A percentile compares a stretch with the other conserved stretches of the same genome.
Evolutionary conservation across 305 asterid species (phyloP).

Genomic region (Stenogyne calaminthoides): DNA sequence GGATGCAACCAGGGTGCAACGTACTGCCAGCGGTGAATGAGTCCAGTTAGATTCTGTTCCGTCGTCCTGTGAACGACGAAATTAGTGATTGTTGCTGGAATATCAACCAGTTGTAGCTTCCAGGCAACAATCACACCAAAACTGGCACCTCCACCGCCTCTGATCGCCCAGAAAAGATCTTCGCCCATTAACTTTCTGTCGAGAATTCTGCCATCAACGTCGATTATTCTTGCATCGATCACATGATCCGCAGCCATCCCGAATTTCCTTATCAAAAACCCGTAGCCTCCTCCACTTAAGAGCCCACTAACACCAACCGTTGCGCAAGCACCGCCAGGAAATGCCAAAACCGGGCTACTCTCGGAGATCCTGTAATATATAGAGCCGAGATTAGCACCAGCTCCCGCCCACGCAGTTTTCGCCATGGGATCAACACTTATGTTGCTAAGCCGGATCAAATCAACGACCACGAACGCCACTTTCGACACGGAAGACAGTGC

Average conservation of each 20-base stretch:
- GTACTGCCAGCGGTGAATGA: slow-evolving; percentile 1
- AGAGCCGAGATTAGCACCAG: not conserved
- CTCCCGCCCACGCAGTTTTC: not conserved
- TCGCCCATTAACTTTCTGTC: not conserved
- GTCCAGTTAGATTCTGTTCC: not conserved
- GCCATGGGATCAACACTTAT: not conserved
- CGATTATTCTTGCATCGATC: not conserved
- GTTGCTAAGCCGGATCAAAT: not conserved
- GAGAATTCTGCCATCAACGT: not conserved
- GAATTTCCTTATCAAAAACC: not conserved
- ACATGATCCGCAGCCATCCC: not conserved
- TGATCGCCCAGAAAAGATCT: not conserved
- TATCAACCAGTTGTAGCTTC: not conserved
- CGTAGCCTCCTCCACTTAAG: not conserved
- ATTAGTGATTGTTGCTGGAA: not conserved
- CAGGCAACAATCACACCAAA: not conserved
- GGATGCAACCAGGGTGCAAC: not conserved
- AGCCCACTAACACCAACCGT: not conserved
- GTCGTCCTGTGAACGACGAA: not conserved
- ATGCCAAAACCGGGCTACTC: not conserved
- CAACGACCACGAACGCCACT: not conserved
- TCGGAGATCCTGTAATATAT: not conserved
- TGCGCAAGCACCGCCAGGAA: not conserved
- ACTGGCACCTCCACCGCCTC: not conserved
- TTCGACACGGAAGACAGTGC: not conserved